Base-by-base conservation (phyloP, 306 rosid species). In the Abrus precatorius region DNA sequence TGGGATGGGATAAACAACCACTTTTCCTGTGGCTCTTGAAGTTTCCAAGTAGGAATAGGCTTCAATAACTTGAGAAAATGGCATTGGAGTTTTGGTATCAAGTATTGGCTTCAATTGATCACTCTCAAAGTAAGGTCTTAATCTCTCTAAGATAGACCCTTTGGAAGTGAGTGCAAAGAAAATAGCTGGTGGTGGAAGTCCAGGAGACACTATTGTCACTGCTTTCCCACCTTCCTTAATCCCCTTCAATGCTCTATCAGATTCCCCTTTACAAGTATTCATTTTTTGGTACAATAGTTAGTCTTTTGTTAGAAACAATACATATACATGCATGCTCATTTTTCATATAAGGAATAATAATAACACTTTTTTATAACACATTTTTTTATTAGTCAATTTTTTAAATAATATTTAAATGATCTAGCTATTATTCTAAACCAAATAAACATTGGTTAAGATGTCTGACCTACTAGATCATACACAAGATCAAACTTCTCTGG, bases 51-150 rank as follows among this genome's bases (percentile, higher is more conserved):
- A 83, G 11, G 89, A 81, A 78, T 61, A 85, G 2, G 96, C 97
- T 62, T 91, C 84, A 8, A 77, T 45, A 1, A 79, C 50, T 56
- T 92, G 54, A 9, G 94, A 85, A 85, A 94, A 94, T 8, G 97
- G 92, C 20, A 91, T 29, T 1, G 91, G 94, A 3, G 86, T 47
- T 57, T 83, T 88, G 7, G 93, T 84, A 62, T 94, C 97, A 2
- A 94, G 74, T 20, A 92, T 53, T n/a, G 98, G 89, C 86, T 84
- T 92, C 88, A 90, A 85, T 76, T 92, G 80, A 47, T 93, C 97
- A 86, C 88, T 89, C 76, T 91, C 93, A 53, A 92, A 83, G 60
- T 82, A 87, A 38, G 97, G 92, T 30, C 71, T 77, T n/a, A 89
- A 77, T 28, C 89, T 88, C 76, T 94, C 97, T 27, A 92, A 83